Percentiles rank a stretch among this genome's conserved stretches.
phyloP scores from a whole-genome alignment of 1,139 yeast species.

The Wickerhamiella infanticola region DNA sequence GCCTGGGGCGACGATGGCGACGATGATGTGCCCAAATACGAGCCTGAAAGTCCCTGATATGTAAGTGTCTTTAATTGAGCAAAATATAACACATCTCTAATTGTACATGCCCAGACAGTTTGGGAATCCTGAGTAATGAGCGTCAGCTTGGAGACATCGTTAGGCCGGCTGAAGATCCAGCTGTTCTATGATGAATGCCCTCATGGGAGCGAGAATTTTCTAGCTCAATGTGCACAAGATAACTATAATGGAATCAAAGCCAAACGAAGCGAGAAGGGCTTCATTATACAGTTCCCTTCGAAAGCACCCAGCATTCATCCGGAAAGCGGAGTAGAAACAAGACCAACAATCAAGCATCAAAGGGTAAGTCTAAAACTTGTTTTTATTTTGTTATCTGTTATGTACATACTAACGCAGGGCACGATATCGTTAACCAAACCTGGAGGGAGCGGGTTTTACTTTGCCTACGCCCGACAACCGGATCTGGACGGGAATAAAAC shows the following conservation, averaged over 20 bases:
- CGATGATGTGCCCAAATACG: constrained; percentile 24
- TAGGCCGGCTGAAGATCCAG: constrained; percentile 29
- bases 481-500: constrained; percentile 42
- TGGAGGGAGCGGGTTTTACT: constrained; percentile 32
- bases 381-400: background rate
- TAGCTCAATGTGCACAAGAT: constrained; percentile 36
- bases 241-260: constrained; percentile 29
- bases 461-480: constrained; percentile 27
- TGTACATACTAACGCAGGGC: constrained; percentile 3
- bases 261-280: constrained; percentile 22
- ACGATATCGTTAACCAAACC: constrained; percentile 34
- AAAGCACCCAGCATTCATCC: background rate
- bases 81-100: background rate
- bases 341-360: constrained; percentile 1
- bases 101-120: background rate
- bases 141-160: constrained; percentile 20
- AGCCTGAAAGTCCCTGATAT: constrained; percentile 22
- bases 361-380: background rate
- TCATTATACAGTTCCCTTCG: constrained; percentile 17
- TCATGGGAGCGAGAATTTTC: constrained; percentile 28
- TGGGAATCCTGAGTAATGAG: constrained; percentile 17
- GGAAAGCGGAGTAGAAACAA: background rate
- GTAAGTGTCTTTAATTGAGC: background rate
- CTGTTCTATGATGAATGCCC: constrained; percentile 29
- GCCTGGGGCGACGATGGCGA: constrained; percentile 22